Evolutionary conservation across 768 basidiomycete genomes (phyloP).

Genomic region (Neoboletus subvelutipes): DNA sequence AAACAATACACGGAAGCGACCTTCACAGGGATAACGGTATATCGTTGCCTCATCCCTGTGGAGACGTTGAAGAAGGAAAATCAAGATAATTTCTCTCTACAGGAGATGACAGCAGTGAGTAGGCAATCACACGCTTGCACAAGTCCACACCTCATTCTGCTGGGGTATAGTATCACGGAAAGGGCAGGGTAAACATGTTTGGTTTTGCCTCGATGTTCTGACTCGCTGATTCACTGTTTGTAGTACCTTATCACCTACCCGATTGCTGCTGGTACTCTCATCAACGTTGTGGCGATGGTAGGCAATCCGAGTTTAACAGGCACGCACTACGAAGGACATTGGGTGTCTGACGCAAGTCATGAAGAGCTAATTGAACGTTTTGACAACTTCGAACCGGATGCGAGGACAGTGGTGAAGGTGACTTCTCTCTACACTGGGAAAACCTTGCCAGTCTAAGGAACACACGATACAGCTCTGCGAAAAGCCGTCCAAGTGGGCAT

Average conservation of each 20-base stretch:
- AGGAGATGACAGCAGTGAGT: slow-evolving; percentile 22
- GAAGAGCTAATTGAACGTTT: slow-evolving; percentile 34
- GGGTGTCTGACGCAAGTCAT: slow-evolving; percentile 28
- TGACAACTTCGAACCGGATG: slow-evolving; percentile 38
- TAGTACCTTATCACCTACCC: slow-evolving; percentile 44
- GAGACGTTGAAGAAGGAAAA: slow-evolving; percentile 28
- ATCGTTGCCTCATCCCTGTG: slow-evolving; percentile 38
- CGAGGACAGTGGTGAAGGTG: slow-evolving; percentile 30
- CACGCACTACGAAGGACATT: slow-evolving; percentile 32
- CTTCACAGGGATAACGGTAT: slow-evolving; percentile 43
- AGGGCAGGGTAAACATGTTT: slow-evolving; percentile 2
- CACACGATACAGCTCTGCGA: slow-evolving; percentile 32
- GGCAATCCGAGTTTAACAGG: slow-evolving; percentile 31
- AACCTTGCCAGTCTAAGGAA: not conserved
- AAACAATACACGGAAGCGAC: slow-evolving; percentile 28
- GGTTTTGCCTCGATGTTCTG: not conserved
- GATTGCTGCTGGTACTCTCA: slow-evolving; percentile 33
- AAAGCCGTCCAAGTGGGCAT: slow-evolving; percentile 42
- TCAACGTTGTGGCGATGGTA: slow-evolving; percentile 39
- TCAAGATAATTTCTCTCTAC: slow-evolving; percentile 24
- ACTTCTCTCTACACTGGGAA: not conserved
- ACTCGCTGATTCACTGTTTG: not conserved
- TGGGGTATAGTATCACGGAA: slow-evolving; percentile 13
- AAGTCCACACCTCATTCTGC: slow-evolving; percentile 7
- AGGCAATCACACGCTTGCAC: not conserved